These are phyloP conservation scores for Exophiala calicioides DNA, from an alignment of 2,329 filamentous ascomycete species.

Conservation along the genomic window DNA sequence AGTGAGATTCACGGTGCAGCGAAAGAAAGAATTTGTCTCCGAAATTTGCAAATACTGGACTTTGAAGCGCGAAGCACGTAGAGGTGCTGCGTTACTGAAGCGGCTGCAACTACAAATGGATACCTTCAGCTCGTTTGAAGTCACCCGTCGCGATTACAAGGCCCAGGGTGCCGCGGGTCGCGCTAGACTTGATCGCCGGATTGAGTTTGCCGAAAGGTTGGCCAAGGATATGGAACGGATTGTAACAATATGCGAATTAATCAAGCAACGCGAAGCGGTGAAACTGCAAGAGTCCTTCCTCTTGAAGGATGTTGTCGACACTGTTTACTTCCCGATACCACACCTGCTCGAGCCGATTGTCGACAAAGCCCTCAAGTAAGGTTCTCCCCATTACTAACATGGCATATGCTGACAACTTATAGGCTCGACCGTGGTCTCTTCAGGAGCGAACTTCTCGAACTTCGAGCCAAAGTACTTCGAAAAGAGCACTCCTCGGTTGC, in stretches of 20 bases:
- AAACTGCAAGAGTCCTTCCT: constrained; percentile 77
- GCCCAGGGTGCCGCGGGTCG: constrained; percentile 86
- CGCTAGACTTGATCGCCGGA: constrained; percentile 73
- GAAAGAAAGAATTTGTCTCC: constrained; percentile 79
- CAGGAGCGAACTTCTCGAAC: constrained; percentile 53
- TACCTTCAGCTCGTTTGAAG: constrained; percentile 95
- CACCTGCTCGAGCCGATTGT: constrained; percentile 75
- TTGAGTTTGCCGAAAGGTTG: constrained; percentile 74
- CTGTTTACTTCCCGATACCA: constrained; percentile 86
- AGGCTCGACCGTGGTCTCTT: constrained; percentile 56
- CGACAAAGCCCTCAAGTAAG: constrained; percentile 79
- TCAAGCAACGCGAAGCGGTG: constrained; percentile 73
- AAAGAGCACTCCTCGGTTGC: constrained; percentile 62
- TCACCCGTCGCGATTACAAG: constrained; percentile 92
- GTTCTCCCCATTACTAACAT: constrained; percentile 31
- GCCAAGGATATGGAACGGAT: constrained; percentile 77
- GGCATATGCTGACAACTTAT: constrained; percentile 27
- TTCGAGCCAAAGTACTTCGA: constrained; percentile 56
- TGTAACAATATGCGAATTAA: constrained; percentile 65
- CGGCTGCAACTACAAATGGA: constrained; percentile 92
- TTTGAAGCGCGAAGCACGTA: constrained; percentile 85
- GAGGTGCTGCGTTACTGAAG: constrained; percentile 89
- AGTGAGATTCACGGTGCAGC: constrained; percentile 77
- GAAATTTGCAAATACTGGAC: constrained; percentile 98
- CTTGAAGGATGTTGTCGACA: constrained; percentile 78